Conservation (phyloP, 768 basidiomycete genomes). For the Leccinum subtestaceum region DNA sequence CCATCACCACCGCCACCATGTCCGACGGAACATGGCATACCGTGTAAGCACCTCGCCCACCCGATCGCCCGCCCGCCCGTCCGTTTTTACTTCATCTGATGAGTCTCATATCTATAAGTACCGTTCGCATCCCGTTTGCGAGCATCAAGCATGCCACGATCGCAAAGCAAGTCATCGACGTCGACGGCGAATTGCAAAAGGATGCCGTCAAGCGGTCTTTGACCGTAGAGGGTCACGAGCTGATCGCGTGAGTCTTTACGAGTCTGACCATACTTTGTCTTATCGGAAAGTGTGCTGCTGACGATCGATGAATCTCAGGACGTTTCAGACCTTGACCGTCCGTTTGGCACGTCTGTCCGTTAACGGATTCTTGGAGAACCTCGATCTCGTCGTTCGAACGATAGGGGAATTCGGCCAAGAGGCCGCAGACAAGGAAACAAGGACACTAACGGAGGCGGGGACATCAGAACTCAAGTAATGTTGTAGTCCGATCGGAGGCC, state of each 20-base stretch:
- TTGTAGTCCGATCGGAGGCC: not conserved
- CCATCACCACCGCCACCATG: conserved; percentile 16
- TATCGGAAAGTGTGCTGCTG: not conserved
- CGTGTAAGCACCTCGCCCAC: conserved; percentile 39
- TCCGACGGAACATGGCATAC: conserved; percentile 47
- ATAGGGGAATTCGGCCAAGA: conserved; percentile 77
- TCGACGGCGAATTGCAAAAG: conserved; percentile 82
- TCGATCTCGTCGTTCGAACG: conserved; percentile 82
- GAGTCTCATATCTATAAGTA: conserved; percentile 36
- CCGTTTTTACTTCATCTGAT: not conserved
- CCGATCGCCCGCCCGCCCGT: not conserved
- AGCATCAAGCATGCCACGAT: conserved; percentile 72
- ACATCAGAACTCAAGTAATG: conserved; percentile 7
- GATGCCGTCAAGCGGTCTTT: conserved; percentile 76
- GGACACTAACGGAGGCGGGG: not conserved
- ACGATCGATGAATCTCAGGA: conserved; percentile 39
- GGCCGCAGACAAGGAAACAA: conserved; percentile 35
- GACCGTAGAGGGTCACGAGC: conserved; percentile 58
- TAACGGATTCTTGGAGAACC: conserved; percentile 87
- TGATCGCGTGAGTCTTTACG: conserved; percentile 65
- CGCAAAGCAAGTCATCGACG: conserved; percentile 80
- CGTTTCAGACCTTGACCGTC: conserved; percentile 74
- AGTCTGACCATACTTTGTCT: not conserved
- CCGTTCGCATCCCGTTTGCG: conserved; percentile 75
- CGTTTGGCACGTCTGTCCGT: conserved; percentile 80